phyloP scores from a whole-genome alignment of 352 stramenopile species.

The Phytopythium helicoides region DNA sequence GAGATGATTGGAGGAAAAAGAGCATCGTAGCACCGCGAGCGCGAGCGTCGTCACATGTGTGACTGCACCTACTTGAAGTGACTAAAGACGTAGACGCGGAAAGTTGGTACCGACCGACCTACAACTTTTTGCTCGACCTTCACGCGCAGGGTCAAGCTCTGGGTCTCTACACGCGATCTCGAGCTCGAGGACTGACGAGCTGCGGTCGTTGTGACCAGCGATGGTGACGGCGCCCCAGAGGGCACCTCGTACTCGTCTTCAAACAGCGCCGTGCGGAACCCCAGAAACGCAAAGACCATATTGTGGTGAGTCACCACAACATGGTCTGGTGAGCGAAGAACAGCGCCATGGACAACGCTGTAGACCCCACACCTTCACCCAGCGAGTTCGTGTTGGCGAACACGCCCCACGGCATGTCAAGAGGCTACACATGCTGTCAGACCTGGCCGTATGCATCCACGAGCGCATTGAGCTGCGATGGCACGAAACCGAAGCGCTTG shows the following conservation, averaged over 20 bases:
- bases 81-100: not conserved
- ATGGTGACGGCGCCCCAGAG: slow-evolving; percentile 59
- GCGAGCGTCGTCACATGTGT: not conserved
- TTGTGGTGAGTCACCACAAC: too few relatives aligned
- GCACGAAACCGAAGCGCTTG: slow-evolving; percentile 58
- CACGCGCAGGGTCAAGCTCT: slow-evolving; percentile 55
- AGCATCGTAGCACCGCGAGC: not conserved
- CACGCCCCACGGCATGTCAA: slow-evolving; percentile 59
- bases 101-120: too few relatives aligned
- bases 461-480: slow-evolving; percentile 71
- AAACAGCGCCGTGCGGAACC: slow-evolving; percentile 23
- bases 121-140: too few relatives aligned
- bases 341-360: slow-evolving; percentile 46
- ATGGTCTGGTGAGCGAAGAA: slow-evolving; percentile 71
- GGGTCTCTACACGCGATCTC: slow-evolving; percentile 50
- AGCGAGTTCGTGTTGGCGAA: slow-evolving; percentile 62
- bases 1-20: too few relatives aligned
- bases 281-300: slow-evolving; percentile 74
- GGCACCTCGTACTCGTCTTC: slow-evolving; percentile 34
- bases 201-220: slow-evolving; percentile 53
- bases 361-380: slow-evolving; percentile 72
- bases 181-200: slow-evolving; percentile 55
- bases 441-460: slow-evolving; percentile 64
- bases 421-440: slow-evolving; percentile 49
- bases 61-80: not conserved